Evolutionary conservation across 2,329 filamentous ascomycete genomes (phyloP), one percentile per base, ranked within the genome.

Genomic region (Aspergillus novofumigatus): DNA sequence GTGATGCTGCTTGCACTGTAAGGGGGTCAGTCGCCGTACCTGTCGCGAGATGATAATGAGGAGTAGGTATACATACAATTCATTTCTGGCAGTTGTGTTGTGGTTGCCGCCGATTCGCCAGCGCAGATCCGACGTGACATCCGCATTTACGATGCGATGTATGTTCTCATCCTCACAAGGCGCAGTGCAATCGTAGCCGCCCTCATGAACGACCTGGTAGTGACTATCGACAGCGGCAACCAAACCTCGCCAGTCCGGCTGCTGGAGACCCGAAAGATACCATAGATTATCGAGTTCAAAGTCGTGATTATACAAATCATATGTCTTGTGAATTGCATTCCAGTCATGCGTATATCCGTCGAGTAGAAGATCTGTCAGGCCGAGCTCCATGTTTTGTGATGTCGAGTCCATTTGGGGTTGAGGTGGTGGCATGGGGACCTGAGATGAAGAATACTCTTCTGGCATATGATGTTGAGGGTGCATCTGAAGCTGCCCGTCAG

Each of bases 161-260:
- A 77, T 52, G 26, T 75, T 72, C 10, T 60, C 58, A 49, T 73
- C 63, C 57, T 75, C 72, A 54, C 75, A 77, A 7, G 41, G 23
- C 2, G 61, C 20, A 7, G 60, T 52, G 57, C 75, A 77, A 0
- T 71, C 58, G 35, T 62, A 69, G 38, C 68, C 61, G 6, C 73
- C 75, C 44, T 71, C 59, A 59, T 77, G 75, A n/a, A 72, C 41
- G 32, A 76, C 62, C 23, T 76, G 70, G 51, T 75, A 77, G 62
- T 77, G 75, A 52, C 72, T 75, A 59, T 77, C 75, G n/a, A 77
- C 67, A 11, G 75, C 74, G 26, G 75, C 75, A n/a, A 77, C 73
- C 5, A 77, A 50, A 1, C 75, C 74, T 42, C 73, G 72, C 74
- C 75, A 77, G 52, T 77, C 73, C 3, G 71, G 69, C 44, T 75